These are phyloP conservation scores for Ceratopteris richardii DNA, from an alignment of 75 land plant genomes.

Conservation along the genomic window DNA sequence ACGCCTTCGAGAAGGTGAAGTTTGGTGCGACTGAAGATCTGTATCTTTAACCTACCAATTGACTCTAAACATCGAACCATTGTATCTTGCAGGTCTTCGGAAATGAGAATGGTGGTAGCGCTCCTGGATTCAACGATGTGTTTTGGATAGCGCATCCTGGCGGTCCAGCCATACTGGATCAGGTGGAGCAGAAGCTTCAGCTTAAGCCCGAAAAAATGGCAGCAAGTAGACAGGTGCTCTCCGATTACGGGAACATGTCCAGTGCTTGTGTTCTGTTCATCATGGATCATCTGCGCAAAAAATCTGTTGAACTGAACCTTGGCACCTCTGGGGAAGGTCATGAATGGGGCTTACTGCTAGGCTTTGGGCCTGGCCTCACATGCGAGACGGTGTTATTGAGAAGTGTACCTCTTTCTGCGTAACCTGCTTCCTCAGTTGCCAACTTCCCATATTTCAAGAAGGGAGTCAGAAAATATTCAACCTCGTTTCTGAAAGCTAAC, in stretches of 20 bases:
- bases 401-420: constrained; percentile 25
- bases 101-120: no score
- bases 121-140: constrained; percentile 30
- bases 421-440: no score
- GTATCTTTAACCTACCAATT: no score
- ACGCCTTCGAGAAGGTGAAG: constrained; percentile 27
- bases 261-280: constrained; percentile 45
- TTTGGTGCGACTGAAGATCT: constrained; percentile 8
- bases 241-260: constrained; percentile 53
- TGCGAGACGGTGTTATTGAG: constrained; percentile 32
- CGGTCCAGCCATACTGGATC: constrained; percentile 45
- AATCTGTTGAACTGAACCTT: constrained; percentile 15
- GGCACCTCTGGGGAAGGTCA: constrained; percentile 37
- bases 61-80: no score
- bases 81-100: no score
- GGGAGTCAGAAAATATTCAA: no score
- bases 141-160: constrained; percentile 61
- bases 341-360: constrained; percentile 37
- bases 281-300: constrained; percentile 30
- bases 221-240: constrained; percentile 30
- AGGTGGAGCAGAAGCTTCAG: constrained; percentile 31
- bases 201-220: constrained; percentile 35
- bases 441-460: no score
- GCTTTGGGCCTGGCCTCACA: constrained; percentile 51
- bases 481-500: no score